Conservation (phyloP, 176 grass and related monocot species). For the Chloris gayana region DNA sequence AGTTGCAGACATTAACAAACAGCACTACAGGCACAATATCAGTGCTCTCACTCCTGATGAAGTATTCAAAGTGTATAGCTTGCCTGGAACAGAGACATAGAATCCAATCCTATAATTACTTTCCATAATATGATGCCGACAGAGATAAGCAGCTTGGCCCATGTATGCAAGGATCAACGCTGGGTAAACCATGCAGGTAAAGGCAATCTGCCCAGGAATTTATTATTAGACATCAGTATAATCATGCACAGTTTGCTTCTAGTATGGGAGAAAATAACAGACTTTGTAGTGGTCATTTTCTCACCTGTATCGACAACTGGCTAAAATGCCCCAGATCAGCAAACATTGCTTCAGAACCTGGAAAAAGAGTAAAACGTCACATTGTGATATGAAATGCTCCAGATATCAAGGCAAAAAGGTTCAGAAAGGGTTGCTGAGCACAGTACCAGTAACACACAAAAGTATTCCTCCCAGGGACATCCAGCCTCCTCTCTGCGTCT, state of each 20-base stretch:
- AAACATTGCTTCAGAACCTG: slow-evolving; percentile 99
- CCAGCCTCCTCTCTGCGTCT: slow-evolving; percentile 93
- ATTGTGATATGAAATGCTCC: slow-evolving; percentile 12
- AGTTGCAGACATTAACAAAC: slow-evolving; percentile 37
- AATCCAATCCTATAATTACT: slow-evolving; percentile 90
- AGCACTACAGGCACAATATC: not conserved
- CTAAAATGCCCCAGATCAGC: slow-evolving; percentile 97
- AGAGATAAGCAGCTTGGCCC: slow-evolving; percentile 98
- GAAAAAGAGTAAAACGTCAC: slow-evolving; percentile 35
- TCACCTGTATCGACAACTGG: slow-evolving; percentile 95
- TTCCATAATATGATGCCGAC: slow-evolving; percentile 83
- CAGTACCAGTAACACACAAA: slow-evolving; percentile 86
- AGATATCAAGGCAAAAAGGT: slow-evolving; percentile 14
- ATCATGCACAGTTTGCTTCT: not conserved
- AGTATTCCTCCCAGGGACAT: slow-evolving; percentile 98
- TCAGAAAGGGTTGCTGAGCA: not conserved
- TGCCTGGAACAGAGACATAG: slow-evolving; percentile 97
- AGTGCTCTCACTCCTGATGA: slow-evolving; percentile 24
- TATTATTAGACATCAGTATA: slow-evolving; percentile 21
- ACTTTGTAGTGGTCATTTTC: slow-evolving; percentile 1
- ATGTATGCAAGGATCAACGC: slow-evolving; percentile 97
- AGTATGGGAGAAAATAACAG: not conserved
- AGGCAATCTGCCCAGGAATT: slow-evolving; percentile 68
- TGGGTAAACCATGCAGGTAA: slow-evolving; percentile 97
- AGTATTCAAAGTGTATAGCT: slow-evolving; percentile 39